Conservation (phyloP, 2,329 filamentous ascomycete genomes). For the Diplodia seriata region DNA sequence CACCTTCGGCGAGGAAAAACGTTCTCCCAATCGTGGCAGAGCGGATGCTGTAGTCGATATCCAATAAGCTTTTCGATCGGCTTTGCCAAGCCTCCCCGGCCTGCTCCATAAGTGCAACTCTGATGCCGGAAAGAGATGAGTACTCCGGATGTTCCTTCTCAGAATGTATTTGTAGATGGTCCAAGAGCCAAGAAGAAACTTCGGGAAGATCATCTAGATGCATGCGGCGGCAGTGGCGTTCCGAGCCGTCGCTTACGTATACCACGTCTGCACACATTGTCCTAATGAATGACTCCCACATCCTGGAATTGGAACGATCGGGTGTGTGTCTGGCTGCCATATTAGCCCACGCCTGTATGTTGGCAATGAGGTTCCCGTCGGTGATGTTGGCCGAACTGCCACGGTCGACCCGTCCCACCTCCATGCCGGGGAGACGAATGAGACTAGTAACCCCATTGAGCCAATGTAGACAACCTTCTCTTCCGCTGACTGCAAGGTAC, state of each 20-base stretch:
- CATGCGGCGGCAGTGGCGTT: background rate
- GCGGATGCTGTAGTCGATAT: background rate
- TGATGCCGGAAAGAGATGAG: background rate
- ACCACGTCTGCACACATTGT: background rate
- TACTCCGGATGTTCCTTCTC: fast-evolving
- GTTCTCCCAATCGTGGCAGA: background rate
- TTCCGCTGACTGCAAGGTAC: too few species aligned
- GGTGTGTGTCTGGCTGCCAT: background rate
- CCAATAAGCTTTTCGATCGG: background rate
- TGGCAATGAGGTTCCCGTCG: background rate
- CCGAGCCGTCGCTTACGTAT: too few species aligned
- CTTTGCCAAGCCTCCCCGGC: fast-evolving
- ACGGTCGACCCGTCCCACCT: background rate
- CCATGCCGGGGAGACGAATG: background rate
- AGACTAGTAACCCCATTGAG: background rate
- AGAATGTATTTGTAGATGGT: fast-evolving
- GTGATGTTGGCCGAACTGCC: background rate
- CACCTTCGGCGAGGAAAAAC: background rate
- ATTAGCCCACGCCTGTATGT: background rate
- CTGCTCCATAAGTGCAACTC: background rate
- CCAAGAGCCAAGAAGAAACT: background rate
- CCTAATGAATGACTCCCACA: background rate
- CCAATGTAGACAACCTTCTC: too few species aligned
- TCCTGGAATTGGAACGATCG: background rate
- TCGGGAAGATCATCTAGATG: background rate